These are phyloP conservation scores for Phytophthora litchii DNA, from an alignment of 352 stramenopile genomes.

Conservation along the genomic window DNA sequence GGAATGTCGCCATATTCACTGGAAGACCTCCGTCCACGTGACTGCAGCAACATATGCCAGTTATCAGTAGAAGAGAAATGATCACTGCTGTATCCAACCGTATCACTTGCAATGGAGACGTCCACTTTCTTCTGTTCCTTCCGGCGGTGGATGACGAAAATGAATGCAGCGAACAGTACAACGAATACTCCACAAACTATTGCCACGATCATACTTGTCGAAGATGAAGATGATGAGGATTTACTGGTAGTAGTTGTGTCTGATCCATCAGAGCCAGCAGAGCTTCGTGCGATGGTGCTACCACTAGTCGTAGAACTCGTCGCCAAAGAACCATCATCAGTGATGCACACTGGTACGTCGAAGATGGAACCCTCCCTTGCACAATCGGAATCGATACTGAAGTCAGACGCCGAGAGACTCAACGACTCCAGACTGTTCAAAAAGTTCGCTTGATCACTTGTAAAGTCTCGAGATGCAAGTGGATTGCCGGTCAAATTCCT, in stretches of 20 bases:
- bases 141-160: slow-evolving; percentile 28
- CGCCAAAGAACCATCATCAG: slow-evolving; percentile 16
- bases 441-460: slow-evolving; percentile 35
- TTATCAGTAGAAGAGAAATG: slow-evolving; percentile 17
- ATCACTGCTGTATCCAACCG: slow-evolving; percentile 18
- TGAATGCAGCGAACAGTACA: slow-evolving; percentile 20
- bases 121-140: slow-evolving; percentile 15
- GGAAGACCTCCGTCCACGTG: slow-evolving; percentile 11
- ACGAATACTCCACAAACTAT: slow-evolving; percentile 27
- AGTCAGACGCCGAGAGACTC: slow-evolving; percentile 35
- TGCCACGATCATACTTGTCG: slow-evolving; percentile 26
- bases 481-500: slow-evolving; percentile 48
- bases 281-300: not conserved
- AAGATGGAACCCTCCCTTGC: slow-evolving; percentile 18
- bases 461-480: slow-evolving; percentile 37
- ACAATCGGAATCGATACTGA: slow-evolving; percentile 26
- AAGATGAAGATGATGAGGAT: slow-evolving; percentile 15
- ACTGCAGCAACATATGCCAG: slow-evolving; percentile 9
- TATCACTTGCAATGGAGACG: slow-evolving; percentile 16
- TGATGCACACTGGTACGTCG: slow-evolving; percentile 32
- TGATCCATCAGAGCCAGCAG: slow-evolving; percentile 6
- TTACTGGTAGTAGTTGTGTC: slow-evolving; percentile 3
- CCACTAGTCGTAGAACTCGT: slow-evolving; percentile 6
- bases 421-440: slow-evolving; percentile 35
- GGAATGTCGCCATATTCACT: slow-evolving; percentile 13